Conservation (phyloP, 108 stramenopile genomes). For the Fistulifera pelliculosa region DNA sequence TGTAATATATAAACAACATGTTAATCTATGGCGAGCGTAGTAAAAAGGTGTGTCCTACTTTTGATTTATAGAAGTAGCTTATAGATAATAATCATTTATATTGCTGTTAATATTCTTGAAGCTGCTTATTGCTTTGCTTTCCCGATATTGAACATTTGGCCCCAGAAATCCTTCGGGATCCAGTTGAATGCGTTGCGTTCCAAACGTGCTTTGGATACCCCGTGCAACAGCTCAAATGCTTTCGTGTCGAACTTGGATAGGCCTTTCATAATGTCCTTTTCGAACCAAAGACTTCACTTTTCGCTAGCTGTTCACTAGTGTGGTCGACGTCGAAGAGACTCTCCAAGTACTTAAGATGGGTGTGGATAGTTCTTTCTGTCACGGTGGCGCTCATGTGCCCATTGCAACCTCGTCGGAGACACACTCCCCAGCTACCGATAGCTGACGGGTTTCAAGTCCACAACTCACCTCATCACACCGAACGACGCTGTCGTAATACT, state of each 20-base stretch:
- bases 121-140: slow-evolving; percentile 6
- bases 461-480: slow-evolving; percentile 80
- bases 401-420: slow-evolving; percentile 64
- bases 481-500: slow-evolving; percentile 58
- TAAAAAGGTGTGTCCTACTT: too few relatives aligned
- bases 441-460: slow-evolving; percentile 63
- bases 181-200: slow-evolving; percentile 55
- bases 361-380: slow-evolving; percentile 46
- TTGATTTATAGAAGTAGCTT: too few relatives aligned
- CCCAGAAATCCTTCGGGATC: slow-evolving; percentile 59
- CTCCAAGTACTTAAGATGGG: slow-evolving; percentile 79
- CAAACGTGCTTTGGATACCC: slow-evolving; percentile 18
- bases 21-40: too few relatives aligned
- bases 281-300: slow-evolving; percentile 17
- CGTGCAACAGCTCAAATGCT: slow-evolving; percentile 22
- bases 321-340: slow-evolving; percentile 68
- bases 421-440: slow-evolving; percentile 69
- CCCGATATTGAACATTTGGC: slow-evolving; percentile 1
- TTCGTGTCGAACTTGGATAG: slow-evolving; percentile 41
- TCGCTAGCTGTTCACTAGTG: slow-evolving; percentile 40
- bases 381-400: slow-evolving; percentile 43
- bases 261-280: slow-evolving; percentile 35
- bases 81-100: too few relatives aligned
- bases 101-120: too few relatives aligned
- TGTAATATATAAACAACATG: too few relatives aligned